Evolutionary conservation across 140 eudicot species (phyloP), one percentile per base, ranked within the genome.

Genomic region (Ambrosia hybrid): DNA sequence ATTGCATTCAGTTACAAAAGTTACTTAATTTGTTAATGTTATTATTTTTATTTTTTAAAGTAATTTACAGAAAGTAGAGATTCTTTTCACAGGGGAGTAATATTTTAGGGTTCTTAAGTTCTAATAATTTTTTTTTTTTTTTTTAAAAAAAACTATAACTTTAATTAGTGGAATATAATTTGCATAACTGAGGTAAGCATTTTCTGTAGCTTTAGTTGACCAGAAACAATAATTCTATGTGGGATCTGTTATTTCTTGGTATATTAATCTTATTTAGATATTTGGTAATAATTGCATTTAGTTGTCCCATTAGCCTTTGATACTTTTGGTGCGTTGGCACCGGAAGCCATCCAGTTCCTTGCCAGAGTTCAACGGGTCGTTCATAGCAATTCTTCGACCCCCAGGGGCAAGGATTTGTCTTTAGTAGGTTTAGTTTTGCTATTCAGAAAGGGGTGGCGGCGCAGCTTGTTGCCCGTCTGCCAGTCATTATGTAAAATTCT

Each of bases 191-290:
- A 41, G 46, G 5, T 41, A 41, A 41, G 46, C 46, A 41, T 61
- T 76, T 15, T 6, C 1, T 15, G 9, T 15, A 55, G 17, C 10
- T 30, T 5, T 30, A 7, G 39, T 4, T 58, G 26, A 60, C 5
- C 66, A 60, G 34, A 60, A 33, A 60, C 46, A 60, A 59, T 9
- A 60, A 33, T 60, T 60, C 8, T 34, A 12, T 30, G 43, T 60
- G 66, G 74, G 81, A 80, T 80, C 84, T 75, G 81, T 80, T 80
- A 15, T 48, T 39, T 65, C 36, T 65, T 45, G 45, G 41, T 41
- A 8, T 43, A 36, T 14, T 46, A 62, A 53, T 64, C 11, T 70
- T 9, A 49, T 48, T 72, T 48, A 71, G 78, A 64, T 9, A 57
- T 48, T 72, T n/a, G n/a, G n/a, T n/a, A n/a, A n/a, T n/a, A n/a